Conservation (phyloP, 2,329 filamentous ascomycete genomes). For the Ustilaginoidea virens region DNA sequence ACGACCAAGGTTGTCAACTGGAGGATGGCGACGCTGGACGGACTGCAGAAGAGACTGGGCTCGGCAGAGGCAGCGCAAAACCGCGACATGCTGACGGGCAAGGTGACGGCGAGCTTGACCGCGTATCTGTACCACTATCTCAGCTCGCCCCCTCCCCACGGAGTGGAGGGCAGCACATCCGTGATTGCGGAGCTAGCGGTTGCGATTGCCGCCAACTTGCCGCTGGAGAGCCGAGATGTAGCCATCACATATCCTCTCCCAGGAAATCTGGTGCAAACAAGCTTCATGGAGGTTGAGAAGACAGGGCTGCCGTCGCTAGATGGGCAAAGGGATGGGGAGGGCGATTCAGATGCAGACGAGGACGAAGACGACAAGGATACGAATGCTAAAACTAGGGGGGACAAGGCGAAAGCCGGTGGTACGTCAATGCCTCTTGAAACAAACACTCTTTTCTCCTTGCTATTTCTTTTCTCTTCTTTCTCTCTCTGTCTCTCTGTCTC, state of each 20-base stretch:
- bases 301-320: slow-evolving; percentile 45
- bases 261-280: slow-evolving; percentile 50
- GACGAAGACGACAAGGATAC: slow-evolving; percentile 28
- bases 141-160: slow-evolving; percentile 58
- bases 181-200: slow-evolving; percentile 91
- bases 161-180: slow-evolving; percentile 72
- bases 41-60: slow-evolving; percentile 57
- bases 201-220: slow-evolving; percentile 71
- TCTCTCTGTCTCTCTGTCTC: too few species aligned
- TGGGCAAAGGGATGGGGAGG: slow-evolving; percentile 19
- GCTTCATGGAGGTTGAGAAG: slow-evolving; percentile 82
- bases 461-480: too few species aligned
- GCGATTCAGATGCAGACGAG: slow-evolving; percentile 24
- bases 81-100: slow-evolving; percentile 51
- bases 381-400: slow-evolving; percentile 26
- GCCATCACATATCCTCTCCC: slow-evolving; percentile 75
- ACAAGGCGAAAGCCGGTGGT: too few species aligned
- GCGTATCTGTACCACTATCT: slow-evolving; percentile 59
- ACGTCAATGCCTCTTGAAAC: too few species aligned
- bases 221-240: slow-evolving; percentile 82
- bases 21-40: slow-evolving; percentile 86
- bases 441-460: too few species aligned
- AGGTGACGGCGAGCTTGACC: slow-evolving; percentile 52
- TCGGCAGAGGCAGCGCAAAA: slow-evolving; percentile 51
- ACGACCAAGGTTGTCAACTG: slow-evolving; percentile 80